These are phyloP conservation scores for Pseudognaphalium luteoalbum DNA, from an alignment of 129 eudicot species.

Conservation along the genomic window DNA sequence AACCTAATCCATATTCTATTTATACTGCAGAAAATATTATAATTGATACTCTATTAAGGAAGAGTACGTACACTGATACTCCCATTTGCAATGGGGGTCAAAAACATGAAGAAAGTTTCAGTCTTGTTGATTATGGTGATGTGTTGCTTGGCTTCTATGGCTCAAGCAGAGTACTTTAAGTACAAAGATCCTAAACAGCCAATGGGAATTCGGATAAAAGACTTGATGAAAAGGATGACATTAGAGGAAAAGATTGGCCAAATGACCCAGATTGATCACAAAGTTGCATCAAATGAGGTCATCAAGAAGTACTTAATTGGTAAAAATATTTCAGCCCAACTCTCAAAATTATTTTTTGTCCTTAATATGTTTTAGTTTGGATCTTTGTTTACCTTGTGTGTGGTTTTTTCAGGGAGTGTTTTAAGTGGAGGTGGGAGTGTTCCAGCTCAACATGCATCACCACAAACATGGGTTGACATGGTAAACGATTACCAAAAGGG, in stretches of 20 bases:
- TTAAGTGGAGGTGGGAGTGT: conserved; percentile 84
- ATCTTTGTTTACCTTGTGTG: conserved; percentile 20
- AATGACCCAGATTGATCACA: conserved; percentile 72
- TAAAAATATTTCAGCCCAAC: conserved; percentile 24
- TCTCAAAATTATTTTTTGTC: neutral
- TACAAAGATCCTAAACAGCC: conserved; percentile 77
- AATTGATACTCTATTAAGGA: conserved; percentile 15
- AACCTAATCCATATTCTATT: conserved; percentile 10
- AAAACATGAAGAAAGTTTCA: conserved; percentile 32
- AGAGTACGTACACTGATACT: neutral
- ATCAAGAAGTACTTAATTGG: conserved; percentile 69
- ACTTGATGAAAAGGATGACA: conserved; percentile 64
- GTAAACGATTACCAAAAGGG: conserved; percentile 38
- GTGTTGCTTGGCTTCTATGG: conserved; percentile 42
- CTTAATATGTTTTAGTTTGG: neutral
- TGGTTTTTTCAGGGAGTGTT: conserved; percentile 59
- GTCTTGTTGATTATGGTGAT: conserved; percentile 33
- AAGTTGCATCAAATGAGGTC: conserved; percentile 50
- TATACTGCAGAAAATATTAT: conserved; percentile 16
- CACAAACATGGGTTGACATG: conserved; percentile 41
- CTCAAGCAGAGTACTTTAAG: conserved; percentile 51
- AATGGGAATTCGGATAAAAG: conserved; percentile 49
- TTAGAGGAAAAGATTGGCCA: conserved; percentile 79
- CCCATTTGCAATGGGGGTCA: conserved; percentile 37
- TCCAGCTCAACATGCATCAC: conserved; percentile 61